phyloP scores from a whole-genome alignment of 148 eudicot genomes.

The Diospyros lotus region DNA sequence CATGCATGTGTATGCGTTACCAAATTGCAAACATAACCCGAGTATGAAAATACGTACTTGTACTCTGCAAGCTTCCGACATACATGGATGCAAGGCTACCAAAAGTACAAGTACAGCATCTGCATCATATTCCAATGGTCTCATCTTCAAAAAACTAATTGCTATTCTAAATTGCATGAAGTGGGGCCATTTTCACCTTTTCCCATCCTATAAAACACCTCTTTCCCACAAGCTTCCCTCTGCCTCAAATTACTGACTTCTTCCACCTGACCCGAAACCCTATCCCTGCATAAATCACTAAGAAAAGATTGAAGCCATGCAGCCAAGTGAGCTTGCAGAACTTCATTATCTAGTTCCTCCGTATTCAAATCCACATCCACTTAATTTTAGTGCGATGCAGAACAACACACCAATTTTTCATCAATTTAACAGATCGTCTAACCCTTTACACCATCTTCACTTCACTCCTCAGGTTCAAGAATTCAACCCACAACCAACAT shows the following conservation, averaged over 20 bases:
- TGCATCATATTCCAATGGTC: conserved; percentile 25
- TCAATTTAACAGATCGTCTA: conserved; percentile 33
- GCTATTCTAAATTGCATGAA: conserved; percentile 14
- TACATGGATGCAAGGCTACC: conserved; percentile 17
- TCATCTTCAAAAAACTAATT: conserved; percentile 28
- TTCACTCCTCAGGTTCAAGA: conserved; percentile 45
- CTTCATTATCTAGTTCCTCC: conserved; percentile 50
- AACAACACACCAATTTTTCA: conserved; percentile 28
- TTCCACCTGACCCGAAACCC: conserved; percentile 13
- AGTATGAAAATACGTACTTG: conserved; percentile 17
- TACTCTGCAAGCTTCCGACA: background rate
- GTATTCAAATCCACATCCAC: conserved; percentile 38
- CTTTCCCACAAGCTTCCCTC: conserved; percentile 25
- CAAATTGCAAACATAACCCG: background rate
- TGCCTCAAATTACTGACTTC: conserved; percentile 13
- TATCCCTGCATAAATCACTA: background rate
- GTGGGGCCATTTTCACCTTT: conserved; percentile 37
- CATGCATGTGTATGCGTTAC: background rate
- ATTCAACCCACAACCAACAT: conserved; percentile 35
- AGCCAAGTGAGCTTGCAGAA: conserved; percentile 49
- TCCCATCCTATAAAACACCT: conserved; percentile 54
- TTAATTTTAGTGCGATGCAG: conserved; percentile 26
- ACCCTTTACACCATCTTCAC: conserved; percentile 46
- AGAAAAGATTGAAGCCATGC: conserved; percentile 45
- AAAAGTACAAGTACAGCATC: conserved; percentile 5